A percentile compares a stretch with the other conserved stretches of the same genome.
Conservation (phyloP, 768 basidiomycete genomes). For the Kwoniella botswanensis region DNA sequence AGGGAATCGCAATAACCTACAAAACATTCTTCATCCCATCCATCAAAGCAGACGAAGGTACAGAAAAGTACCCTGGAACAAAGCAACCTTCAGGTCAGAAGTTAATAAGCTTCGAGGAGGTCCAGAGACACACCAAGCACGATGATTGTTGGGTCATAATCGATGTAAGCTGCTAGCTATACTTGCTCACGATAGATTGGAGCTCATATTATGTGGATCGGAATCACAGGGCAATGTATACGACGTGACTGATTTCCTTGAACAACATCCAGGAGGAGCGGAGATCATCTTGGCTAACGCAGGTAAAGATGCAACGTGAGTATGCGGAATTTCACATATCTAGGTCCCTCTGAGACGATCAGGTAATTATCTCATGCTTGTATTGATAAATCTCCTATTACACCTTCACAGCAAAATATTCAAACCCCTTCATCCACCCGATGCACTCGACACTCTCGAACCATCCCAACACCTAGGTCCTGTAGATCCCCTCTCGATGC, state of each 20-base stretch:
- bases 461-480: constrained; percentile 52
- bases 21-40: constrained; percentile 11
- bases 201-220: not conserved
- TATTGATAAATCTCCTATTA: not conserved
- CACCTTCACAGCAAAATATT: constrained; percentile 48
- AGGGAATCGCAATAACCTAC: constrained; percentile 14
- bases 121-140: constrained; percentile 73
- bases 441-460: constrained; percentile 55
- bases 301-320: constrained; percentile 59
- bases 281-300: constrained; percentile 55
- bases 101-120: constrained; percentile 61
- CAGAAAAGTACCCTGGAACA: constrained; percentile 30
- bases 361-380: not conserved
- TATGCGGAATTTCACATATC: not conserved
- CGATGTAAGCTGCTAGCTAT: constrained; percentile 61
- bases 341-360: not conserved
- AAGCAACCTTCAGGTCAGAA: constrained; percentile 50
- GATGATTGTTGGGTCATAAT: constrained; percentile 95
- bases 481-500: constrained; percentile 56
- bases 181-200: too few species aligned
- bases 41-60: constrained; percentile 24
- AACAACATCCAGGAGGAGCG: constrained; percentile 57
- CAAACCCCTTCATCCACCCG: constrained; percentile 58
- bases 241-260: constrained; percentile 59
- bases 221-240: constrained; percentile 50